A percentile compares a stretch with the other conserved stretches of the same genome.
Conservation (phyloP, 495 filamentous ascomycete species). For the Polyplosphaeria fusca region DNA sequence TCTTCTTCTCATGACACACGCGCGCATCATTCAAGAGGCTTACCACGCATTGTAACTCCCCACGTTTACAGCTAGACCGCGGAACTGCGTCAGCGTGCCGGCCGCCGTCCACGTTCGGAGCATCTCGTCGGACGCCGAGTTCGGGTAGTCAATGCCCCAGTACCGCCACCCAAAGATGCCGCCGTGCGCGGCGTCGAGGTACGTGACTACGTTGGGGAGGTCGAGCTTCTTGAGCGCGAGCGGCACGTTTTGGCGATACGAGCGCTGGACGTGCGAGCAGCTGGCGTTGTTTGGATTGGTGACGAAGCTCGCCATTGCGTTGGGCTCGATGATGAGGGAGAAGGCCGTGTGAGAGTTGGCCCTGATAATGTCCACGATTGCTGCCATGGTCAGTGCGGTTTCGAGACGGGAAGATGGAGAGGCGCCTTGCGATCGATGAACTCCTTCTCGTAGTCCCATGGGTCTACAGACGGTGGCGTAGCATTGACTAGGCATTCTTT, state of each 20-base stretch:
- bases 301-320: not conserved
- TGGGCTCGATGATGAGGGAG: conserved; percentile 17
- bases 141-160: not conserved
- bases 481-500: not conserved
- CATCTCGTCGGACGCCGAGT: not conserved
- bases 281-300: not conserved
- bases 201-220: conserved; percentile 15
- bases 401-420: not conserved
- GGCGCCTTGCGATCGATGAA: conserved; percentile 9
- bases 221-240: conserved; percentile 9
- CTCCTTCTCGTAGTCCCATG: not conserved
- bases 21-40: not conserved
- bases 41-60: conserved; percentile 11
- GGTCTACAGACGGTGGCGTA: not conserved
- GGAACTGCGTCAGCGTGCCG: conserved; percentile 10
- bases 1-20: not conserved
- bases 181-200: conserved; percentile 19
- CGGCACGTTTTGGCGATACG: conserved; percentile 1
- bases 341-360: conserved; percentile 11
- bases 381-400: not conserved
- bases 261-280: not conserved
- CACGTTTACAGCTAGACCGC: conserved; percentile 15
- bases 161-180: conserved; percentile 12
- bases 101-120: not conserved
- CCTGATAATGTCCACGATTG: conserved; percentile 4